These are phyloP conservation scores for Mucor indicus DNA, from an alignment of 371 early-diverging fungal genomes.

Conservation along the genomic window DNA sequence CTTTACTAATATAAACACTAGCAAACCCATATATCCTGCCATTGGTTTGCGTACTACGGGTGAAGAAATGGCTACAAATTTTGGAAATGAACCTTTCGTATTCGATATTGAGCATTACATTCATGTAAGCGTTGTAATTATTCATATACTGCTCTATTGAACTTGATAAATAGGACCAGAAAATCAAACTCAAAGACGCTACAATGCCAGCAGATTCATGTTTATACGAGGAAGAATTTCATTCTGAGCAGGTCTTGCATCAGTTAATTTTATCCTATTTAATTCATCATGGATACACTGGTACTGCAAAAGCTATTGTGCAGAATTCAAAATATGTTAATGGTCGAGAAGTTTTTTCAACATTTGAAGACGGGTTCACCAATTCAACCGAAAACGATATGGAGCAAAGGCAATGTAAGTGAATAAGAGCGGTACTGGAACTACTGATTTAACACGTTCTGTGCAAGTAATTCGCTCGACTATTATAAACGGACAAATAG, in stretches of 20 bases:
- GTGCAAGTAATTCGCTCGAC: constrained; percentile 60
- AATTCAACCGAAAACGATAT: too few relatives aligned
- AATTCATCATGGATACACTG: constrained; percentile 74
- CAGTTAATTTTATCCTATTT: constrained; percentile 73
- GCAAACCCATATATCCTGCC: constrained; percentile 66
- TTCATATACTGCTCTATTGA: too few relatives aligned
- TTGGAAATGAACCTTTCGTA: constrained; percentile 81
- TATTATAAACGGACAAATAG: constrained; percentile 71
- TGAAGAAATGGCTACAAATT: constrained; percentile 86
- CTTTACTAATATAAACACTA: constrained; percentile 32
- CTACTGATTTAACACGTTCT: too few relatives aligned
- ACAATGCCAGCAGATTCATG: too few relatives aligned
- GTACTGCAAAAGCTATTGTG: constrained; percentile 64
- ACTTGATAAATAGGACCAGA: too few relatives aligned
- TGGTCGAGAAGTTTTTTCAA: constrained; percentile 5
- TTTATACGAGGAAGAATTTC: too few relatives aligned
- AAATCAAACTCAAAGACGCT: too few relatives aligned
- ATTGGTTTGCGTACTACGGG: constrained; percentile 90
- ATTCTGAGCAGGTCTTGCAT: constrained; percentile 29
- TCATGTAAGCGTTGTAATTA: background rate
- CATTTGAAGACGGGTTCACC: too few relatives aligned
- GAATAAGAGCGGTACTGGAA: too few relatives aligned
- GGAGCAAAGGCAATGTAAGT: too few relatives aligned
- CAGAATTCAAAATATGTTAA: constrained; percentile 12
- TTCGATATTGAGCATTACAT: constrained; percentile 86